Base-by-base conservation (phyloP, 768 basidiomycete species). In the Tricholoma terreum region DNA sequence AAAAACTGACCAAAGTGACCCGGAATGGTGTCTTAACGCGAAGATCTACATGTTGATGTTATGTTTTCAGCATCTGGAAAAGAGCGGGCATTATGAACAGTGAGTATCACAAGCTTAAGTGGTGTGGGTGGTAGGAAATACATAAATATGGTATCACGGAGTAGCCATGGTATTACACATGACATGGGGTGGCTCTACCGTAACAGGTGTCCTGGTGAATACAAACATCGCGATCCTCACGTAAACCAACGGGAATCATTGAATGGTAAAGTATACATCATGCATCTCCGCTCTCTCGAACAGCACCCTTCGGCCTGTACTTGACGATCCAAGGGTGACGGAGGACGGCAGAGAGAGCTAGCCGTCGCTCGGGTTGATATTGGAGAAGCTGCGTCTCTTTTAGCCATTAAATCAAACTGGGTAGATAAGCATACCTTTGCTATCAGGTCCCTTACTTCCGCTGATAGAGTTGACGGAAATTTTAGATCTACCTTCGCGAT, bases 291-390 rank as follows among this genome's bases (percentile, higher is more conserved):
- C 68, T 70, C 6, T 65, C 66, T 54, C 73, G 60, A 24, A 61
- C 50, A 22, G 42, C 57, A 15, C 74, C 75, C 64, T 83, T 85
- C 5, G 83, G 79, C 33, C 86, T 76, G 60, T 89, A 79, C 65
- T 79, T 87, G 22, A 85, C 73, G 48, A 98, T 88, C 93, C 95
- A 98, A 9, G 93, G 92, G 66, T 96, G 94, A 3, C 76, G 76
- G 24, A 86, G 76, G 30, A 93, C 94, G 14, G 93, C 86, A 0
- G 74, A 69, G 22, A 97, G 78, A 0, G 93, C 76, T 14, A 98
- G 62, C 5, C 95, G 84, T 55, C 87, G 81, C 62, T 86, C 80
- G 0, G 94, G 90, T 21, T 91, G 86, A 60, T 92, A 85, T 69
- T 84, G 87, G 12, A 98, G 81, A 14, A 98, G 83, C 96, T 98